Percentiles rank a stretch among this genome's conserved stretches.
Evolutionary conservation across 106 monocot species (phyloP).

Genomic region (Dioscorea dumetorum): DNA sequence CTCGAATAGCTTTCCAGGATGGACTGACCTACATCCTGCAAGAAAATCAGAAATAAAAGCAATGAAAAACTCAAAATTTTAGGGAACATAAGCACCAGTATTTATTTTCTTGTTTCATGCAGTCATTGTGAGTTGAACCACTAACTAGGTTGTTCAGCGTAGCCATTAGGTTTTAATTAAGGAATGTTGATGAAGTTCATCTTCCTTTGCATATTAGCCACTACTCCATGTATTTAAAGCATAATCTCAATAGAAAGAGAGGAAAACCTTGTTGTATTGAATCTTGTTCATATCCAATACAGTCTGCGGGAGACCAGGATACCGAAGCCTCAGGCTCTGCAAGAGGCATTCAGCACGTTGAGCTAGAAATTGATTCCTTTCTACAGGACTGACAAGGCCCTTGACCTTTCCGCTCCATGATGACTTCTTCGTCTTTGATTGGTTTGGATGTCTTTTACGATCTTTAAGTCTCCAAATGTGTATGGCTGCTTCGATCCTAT

Average conservation of each 20-base stretch:
- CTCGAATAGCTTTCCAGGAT: constrained; percentile 95
- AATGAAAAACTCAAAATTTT: background rate
- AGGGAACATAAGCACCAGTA: background rate
- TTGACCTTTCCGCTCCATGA: constrained; percentile 89
- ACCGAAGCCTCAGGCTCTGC: constrained; percentile 66
- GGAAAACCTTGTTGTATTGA: constrained; percentile 89
- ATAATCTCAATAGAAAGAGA: background rate
- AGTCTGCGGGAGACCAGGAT: constrained; percentile 92
- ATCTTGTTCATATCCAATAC: constrained; percentile 97
- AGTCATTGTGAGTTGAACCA: background rate
- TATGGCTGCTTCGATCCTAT: constrained; percentile 81
- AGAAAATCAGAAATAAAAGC: background rate
- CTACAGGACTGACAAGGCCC: constrained; percentile 48
- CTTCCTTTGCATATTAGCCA: background rate
- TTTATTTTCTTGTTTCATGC: background rate
- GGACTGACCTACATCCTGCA: constrained; percentile 92
- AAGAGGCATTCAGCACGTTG: constrained; percentile 68
- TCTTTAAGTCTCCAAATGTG: constrained; percentile 77
- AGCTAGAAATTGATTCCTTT: constrained; percentile 52
- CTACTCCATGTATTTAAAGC: background rate
- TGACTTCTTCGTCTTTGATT: constrained; percentile 45
- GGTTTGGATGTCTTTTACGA: constrained; percentile 24
- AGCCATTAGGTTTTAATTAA: background rate
- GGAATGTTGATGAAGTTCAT: background rate
- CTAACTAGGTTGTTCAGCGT: background rate